Evolutionary conservation across 2,329 filamentous ascomycete genomes (phyloP).

Genomic region (Claviceps sorghi): DNA sequence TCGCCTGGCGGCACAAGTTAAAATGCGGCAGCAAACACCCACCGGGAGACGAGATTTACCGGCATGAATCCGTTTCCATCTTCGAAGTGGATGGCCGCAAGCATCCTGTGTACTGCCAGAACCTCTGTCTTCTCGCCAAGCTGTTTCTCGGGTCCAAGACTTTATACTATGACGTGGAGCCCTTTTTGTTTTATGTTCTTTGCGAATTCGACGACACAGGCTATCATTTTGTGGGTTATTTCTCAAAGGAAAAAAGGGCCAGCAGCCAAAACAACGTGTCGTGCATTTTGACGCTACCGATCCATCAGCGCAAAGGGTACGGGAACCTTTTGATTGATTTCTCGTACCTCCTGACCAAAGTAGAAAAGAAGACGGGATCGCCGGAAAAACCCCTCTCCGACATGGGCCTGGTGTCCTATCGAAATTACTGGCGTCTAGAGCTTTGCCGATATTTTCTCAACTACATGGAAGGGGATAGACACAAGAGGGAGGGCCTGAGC

Average conservation of each 20-base stretch:
- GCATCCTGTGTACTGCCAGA: constrained; percentile 97
- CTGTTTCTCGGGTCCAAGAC: constrained; percentile 98
- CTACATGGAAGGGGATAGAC: constrained; percentile 15
- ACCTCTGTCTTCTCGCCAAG: constrained; percentile 88
- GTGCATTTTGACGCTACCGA: constrained; percentile 88
- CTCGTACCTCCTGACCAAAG: constrained; percentile 86
- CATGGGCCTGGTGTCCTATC: constrained; percentile 93
- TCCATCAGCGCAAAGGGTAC: constrained; percentile 94
- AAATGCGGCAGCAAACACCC: constrained; percentile 96
- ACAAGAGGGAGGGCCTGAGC: constrained; percentile 36
- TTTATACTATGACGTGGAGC: constrained; percentile 93
- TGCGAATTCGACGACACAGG: constrained; percentile 84
- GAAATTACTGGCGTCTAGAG: constrained; percentile 90
- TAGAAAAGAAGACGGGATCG: constrained; percentile 86
- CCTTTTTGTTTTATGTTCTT: constrained; percentile 93
- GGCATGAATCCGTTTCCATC: constrained; percentile 78
- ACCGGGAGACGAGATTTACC: constrained; percentile 94
- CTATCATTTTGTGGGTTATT: constrained; percentile 97
- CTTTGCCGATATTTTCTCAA: constrained; percentile 71
- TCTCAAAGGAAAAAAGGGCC: constrained; percentile 93
- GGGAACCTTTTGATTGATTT: constrained; percentile 96
- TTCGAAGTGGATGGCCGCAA: constrained; percentile 97
- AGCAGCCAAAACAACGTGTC: constrained; percentile 95
- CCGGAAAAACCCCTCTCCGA: constrained; percentile 96
- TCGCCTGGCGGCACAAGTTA: constrained; percentile 92